Base-by-base conservation (phyloP, 108 stramenopile species). In the Thalassiosira profunda region DNA sequence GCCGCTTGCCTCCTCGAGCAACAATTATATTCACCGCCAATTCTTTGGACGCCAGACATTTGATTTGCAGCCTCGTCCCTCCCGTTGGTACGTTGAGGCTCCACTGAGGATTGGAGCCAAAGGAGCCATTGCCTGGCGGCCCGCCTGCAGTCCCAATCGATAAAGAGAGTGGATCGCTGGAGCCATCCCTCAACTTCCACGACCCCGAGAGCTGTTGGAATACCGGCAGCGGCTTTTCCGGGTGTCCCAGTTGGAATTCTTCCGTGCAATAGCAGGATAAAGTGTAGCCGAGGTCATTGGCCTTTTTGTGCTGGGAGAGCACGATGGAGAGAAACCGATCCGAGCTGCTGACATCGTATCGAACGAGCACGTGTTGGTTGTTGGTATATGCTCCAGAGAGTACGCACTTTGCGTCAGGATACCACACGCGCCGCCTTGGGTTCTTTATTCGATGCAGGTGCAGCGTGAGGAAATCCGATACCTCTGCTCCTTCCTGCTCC, bases 301-400 rank as follows among this genome's bases (percentile, higher is more conserved):
- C 67, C 54, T 93, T 93, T 48, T 84, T 66, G 58, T 87, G 84
- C 51, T 91, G 89, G 23, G 85, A 86, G 20, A 93, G 49, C 10
- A 93, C 85, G 15, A 93, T 67, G 0, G 88, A 85, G n/a, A 93
- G 62, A 44, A 63, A 62, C 38, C 79, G 64, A 41, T 91, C 86
- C 1, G 72, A 46, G 7, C 76, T 79, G 9, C 35, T 48, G 2
- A 75, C 64, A 47, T 93, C 92, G 59, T 87, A 87, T 1, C 92
- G 84, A 21, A 89, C 67, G 5, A 93, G 66, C 1, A 86, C 84
- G 54, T 91, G 89, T 20, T 88, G 87, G 57, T 87, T 90, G 60
- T 89, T 89, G 20, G 86, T 90, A 61, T 90, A 93, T 23, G 80
- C 84, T 9, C 89, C 87, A 33, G 48, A 76, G 11, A 85, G 37